These are phyloP conservation scores for Bocquillonia castaneifolia DNA, from an alignment of 441 rosid genomes.

Conservation along the genomic window DNA sequence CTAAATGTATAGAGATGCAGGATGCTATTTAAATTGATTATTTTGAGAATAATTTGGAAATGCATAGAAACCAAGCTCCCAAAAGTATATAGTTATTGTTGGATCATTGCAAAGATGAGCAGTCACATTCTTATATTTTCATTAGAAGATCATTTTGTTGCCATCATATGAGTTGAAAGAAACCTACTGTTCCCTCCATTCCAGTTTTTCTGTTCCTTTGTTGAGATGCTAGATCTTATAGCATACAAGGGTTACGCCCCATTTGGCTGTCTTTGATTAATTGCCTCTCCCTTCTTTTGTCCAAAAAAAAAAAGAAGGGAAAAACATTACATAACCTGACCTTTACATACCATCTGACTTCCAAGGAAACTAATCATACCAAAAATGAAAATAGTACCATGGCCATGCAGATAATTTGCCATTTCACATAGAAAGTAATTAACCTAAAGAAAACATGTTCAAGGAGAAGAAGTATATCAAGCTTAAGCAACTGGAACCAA, in stretches of 20 bases:
- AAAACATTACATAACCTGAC: not conserved
- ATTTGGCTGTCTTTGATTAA: not conserved
- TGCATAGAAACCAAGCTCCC: not conserved
- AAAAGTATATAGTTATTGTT: not conserved
- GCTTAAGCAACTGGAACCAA: not conserved
- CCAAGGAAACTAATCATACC: not conserved
- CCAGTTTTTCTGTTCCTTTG: not conserved
- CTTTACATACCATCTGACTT: not conserved
- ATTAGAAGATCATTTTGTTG: not conserved
- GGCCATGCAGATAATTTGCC: not conserved
- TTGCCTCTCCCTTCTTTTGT: not conserved
- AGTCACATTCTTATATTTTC: not conserved
- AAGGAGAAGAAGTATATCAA: not conserved
- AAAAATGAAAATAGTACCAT: not conserved
- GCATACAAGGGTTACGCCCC: not conserved
- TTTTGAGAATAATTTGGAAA: not conserved
- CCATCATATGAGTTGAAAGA: too few relatives aligned
- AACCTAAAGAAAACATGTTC: not conserved
- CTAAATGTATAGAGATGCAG: not conserved
- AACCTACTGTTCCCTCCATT: not conserved
- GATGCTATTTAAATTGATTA: not conserved
- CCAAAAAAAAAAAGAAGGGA: not conserved
- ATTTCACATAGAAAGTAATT: not conserved
- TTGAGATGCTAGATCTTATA: not conserved
- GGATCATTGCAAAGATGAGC: not conserved